Percentiles rank a stretch among this genome's conserved stretches.
Conservation (phyloP, 2,329 filamentous ascomycete genomes). For the Cryphonectria carpinicola region DNA sequence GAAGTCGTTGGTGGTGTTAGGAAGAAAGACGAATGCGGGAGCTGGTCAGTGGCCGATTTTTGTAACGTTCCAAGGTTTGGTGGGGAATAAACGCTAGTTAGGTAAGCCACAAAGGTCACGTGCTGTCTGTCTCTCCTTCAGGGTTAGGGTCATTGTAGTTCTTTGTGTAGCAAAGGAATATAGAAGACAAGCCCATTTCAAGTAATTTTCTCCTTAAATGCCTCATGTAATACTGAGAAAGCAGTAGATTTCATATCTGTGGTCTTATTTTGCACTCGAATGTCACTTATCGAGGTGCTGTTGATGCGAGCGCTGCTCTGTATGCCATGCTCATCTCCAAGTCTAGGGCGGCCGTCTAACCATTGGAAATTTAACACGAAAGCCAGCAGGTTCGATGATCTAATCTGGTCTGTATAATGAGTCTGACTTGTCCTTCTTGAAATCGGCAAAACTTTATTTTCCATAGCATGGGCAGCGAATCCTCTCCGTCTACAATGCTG, state of each 20-base stretch:
- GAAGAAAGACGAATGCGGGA: slow-evolving; percentile 39
- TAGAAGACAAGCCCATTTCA: neutral
- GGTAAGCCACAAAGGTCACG: slow-evolving; percentile 1
- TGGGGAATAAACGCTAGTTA: slow-evolving; percentile 13
- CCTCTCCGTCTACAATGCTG: slow-evolving; percentile 27
- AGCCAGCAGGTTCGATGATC: neutral
- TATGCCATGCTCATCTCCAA: neutral
- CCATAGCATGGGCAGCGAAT: neutral
- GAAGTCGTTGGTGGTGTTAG: slow-evolving; percentile 49
- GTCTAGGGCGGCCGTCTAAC: neutral
- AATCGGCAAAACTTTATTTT: neutral
- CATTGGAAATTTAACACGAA: neutral
- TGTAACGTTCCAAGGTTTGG: slow-evolving; percentile 17
- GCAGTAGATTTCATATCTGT: neutral
- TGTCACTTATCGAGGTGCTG: neutral
- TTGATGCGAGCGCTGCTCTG: neutral
- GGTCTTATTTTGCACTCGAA: neutral
- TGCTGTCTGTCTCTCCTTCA: neutral
- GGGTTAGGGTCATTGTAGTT: neutral
- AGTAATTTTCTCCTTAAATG: neutral
- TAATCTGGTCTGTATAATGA: neutral
- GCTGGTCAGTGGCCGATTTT: slow-evolving; percentile 31
- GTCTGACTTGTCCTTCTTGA: neutral
- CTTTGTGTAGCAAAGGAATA: neutral
- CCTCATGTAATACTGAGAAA: neutral